phyloP scores from a whole-genome alignment of 2,329 filamentous ascomycete species.

The Elsinoe batatas region DNA sequence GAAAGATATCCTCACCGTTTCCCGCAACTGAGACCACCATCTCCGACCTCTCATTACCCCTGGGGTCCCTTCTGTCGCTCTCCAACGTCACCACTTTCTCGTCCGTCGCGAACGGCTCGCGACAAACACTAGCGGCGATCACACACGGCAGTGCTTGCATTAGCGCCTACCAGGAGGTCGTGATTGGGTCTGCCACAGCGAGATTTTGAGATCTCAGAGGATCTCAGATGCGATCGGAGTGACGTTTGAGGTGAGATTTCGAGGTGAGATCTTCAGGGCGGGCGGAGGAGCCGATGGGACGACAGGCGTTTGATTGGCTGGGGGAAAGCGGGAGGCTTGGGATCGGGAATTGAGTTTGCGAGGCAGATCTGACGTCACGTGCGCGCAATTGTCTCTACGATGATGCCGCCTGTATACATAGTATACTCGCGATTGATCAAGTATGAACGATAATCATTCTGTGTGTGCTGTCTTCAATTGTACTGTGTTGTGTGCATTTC shows the following conservation, averaged over 20 bases:
- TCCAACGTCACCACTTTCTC: slow-evolving; percentile 5
- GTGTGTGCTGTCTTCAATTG: not conserved
- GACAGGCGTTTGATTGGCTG: not conserved
- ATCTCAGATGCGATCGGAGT: slow-evolving; percentile 10
- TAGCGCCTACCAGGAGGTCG: not conserved
- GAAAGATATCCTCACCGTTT: too few species aligned
- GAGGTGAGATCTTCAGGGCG: slow-evolving; percentile 6
- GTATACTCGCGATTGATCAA: too few species aligned
- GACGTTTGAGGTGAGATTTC: not conserved
- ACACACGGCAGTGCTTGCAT: slow-evolving; percentile 11
- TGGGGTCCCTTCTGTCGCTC: not conserved
- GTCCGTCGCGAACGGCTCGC: not conserved
- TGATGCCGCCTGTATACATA: too few species aligned
- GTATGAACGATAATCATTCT: not conserved
- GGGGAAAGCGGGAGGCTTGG: not conserved
- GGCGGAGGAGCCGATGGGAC: not conserved
- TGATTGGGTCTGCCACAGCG: not conserved
- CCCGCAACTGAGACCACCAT: not conserved
- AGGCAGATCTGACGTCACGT: slow-evolving; percentile 4
- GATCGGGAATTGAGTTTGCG: slow-evolving; percentile 12
- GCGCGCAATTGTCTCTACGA: not conserved
- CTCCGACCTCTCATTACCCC: not conserved
- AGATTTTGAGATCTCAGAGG: not conserved
- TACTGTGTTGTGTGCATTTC: not conserved
- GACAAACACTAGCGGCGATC: not conserved